These are phyloP conservation scores for Lactarius sanguifluus DNA, from an alignment of 768 basidiomycete genomes.

Conservation along the genomic window DNA sequence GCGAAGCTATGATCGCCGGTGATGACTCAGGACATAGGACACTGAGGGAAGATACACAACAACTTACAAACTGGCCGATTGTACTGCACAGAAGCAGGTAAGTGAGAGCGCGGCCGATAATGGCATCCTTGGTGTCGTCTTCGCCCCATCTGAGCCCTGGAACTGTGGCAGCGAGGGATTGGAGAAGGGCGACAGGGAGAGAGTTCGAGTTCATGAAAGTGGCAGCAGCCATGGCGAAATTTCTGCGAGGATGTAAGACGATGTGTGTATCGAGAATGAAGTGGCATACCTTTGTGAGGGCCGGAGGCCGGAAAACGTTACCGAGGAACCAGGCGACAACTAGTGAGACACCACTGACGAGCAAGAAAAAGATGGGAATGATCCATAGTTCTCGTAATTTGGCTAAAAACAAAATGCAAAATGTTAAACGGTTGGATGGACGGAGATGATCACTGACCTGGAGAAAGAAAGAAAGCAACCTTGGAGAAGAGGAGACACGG, in stretches of 20 bases:
- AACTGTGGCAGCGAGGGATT: slow-evolving; percentile 82
- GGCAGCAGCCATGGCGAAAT: slow-evolving; percentile 75
- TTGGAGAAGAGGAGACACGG: slow-evolving; percentile 90
- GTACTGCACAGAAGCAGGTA: slow-evolving; percentile 93
- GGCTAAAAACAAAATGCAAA: slow-evolving; percentile 38
- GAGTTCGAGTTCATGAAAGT: slow-evolving; percentile 97
- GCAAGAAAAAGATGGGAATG: slow-evolving; percentile 79
- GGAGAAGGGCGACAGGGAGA: slow-evolving; percentile 92
- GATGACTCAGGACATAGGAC: background rate
- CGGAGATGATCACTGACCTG: slow-evolving; percentile 47
- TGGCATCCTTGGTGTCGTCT: slow-evolving; percentile 80
- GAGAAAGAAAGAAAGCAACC: slow-evolving; percentile 83
- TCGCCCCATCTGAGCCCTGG: slow-evolving; percentile 77
- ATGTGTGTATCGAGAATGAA: background rate
- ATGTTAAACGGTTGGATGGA: background rate
- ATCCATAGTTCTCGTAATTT: slow-evolving; percentile 84
- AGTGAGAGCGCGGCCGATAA: slow-evolving; percentile 88
- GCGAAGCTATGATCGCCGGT: slow-evolving; percentile 53
- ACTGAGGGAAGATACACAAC: background rate
- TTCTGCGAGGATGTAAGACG: slow-evolving; percentile 41
- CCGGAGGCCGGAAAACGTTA: slow-evolving; percentile 60
- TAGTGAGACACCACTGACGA: slow-evolving; percentile 75
- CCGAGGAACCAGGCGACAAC: slow-evolving; percentile 62
- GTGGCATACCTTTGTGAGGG: slow-evolving; percentile 69
- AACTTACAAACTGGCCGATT: slow-evolving; percentile 88